These are phyloP conservation scores for Neoconidiobolus thromboides DNA, from an alignment of 371 early-diverging fungal species.

Conservation along the genomic window DNA sequence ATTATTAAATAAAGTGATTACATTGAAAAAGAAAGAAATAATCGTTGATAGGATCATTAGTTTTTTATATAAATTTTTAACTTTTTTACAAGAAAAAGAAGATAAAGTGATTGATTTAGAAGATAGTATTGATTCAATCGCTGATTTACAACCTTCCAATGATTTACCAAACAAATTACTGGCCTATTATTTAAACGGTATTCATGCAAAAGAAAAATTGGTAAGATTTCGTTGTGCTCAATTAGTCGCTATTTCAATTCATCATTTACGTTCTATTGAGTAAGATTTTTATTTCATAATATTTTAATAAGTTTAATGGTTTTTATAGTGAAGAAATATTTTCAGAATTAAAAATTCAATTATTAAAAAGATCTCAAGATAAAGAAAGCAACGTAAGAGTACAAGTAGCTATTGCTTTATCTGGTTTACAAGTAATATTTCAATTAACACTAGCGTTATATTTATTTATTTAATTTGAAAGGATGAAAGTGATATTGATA, in stretches of 20 bases:
- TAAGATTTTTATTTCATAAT: neutral
- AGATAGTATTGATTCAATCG: too few relatives aligned
- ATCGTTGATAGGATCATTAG: too few relatives aligned
- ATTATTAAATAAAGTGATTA: too few relatives aligned
- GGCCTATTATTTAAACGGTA: conserved; percentile 39
- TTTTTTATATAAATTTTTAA: too few relatives aligned
- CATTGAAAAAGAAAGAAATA: too few relatives aligned
- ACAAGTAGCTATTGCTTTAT: conserved; percentile 59
- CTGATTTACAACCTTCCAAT: too few relatives aligned
- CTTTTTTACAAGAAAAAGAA: too few relatives aligned
- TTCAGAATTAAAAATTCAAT: conserved; percentile 32
- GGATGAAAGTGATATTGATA: conserved; percentile 27
- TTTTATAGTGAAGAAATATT: conserved; percentile 41
- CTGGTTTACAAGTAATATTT: conserved; percentile 41
- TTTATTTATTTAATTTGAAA: neutral
- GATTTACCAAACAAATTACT: too few relatives aligned
- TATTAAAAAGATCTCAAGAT: conserved; percentile 54
- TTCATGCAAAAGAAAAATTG: conserved; percentile 45
- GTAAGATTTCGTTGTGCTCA: conserved; percentile 66
- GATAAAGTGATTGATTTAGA: too few relatives aligned
- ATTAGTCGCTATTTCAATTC: conserved; percentile 51
- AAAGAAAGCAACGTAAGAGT: conserved; percentile 63
- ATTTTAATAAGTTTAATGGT: neutral
- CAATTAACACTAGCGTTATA: neutral
- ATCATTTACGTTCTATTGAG: conserved; percentile 59